phyloP scores from a whole-genome alignment of 441 rosid genomes.

The Hura crepitans region DNA sequence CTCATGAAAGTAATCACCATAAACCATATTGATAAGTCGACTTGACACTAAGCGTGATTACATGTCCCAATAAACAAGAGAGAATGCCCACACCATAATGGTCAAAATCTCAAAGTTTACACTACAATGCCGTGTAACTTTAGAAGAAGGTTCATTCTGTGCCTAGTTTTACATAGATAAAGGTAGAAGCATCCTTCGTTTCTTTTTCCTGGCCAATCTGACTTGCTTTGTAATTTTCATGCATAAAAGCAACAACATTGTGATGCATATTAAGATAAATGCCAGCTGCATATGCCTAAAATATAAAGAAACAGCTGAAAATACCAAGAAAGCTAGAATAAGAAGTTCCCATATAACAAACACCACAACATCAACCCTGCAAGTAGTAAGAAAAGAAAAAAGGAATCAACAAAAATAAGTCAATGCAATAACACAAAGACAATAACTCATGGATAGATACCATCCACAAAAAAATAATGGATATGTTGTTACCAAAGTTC shows the following conservation, averaged over 20 bases:
- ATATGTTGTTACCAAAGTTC: background rate
- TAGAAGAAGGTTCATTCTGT: slow-evolving; percentile 20
- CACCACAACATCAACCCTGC: slow-evolving; percentile 86
- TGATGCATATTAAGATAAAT: slow-evolving; percentile 57
- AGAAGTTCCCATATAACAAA: slow-evolving; percentile 90
- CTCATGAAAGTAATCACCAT: slow-evolving; percentile 10
- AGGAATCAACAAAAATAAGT: slow-evolving; percentile 12
- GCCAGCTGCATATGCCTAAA: slow-evolving; percentile 68
- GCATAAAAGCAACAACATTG: slow-evolving; percentile 68
- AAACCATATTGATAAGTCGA: slow-evolving; percentile 17
- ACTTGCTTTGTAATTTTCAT: slow-evolving; percentile 81
- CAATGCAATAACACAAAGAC: background rate
- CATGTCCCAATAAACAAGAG: slow-evolving; percentile 15
- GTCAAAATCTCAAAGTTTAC: slow-evolving; percentile 29
- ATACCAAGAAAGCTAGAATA: slow-evolving; percentile 78
- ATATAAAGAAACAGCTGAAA: slow-evolving; percentile 85
- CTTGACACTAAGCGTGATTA: slow-evolving; percentile 13
- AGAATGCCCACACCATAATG: slow-evolving; percentile 15
- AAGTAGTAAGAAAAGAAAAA: slow-evolving; percentile 20
- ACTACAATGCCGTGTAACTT: slow-evolving; percentile 22
- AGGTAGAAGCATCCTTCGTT: slow-evolving; percentile 96
- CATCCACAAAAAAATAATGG: background rate
- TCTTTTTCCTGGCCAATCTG: slow-evolving; percentile 75
- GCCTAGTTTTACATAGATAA: slow-evolving; percentile 64
- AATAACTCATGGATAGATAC: background rate